Evolutionary conservation across 1,284 basidiomycete genomes (phyloP).

Genomic region (Trametes pubescens): DNA sequence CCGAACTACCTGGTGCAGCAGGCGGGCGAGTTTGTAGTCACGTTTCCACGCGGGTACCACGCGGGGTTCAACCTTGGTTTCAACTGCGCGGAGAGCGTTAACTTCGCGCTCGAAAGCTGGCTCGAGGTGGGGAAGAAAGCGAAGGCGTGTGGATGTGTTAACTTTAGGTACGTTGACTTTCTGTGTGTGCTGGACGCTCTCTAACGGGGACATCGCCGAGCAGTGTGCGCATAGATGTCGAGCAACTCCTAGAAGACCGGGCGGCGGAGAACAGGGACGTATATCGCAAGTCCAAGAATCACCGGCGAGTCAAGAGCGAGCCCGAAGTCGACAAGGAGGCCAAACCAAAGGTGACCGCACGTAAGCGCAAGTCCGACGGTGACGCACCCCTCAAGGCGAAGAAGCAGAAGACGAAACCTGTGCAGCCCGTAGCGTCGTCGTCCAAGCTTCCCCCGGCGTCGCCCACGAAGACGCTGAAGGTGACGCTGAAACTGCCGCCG

Average conservation of each 20-base stretch:
- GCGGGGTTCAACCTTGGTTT: conserved; percentile 97
- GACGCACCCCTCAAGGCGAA: conserved; percentile 34
- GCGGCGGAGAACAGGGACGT: conserved; percentile 52
- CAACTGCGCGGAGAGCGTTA: conserved; percentile 98
- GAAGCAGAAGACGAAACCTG: conserved; percentile 46
- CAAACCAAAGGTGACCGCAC: conserved; percentile 31
- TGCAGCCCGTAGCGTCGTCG: conserved; percentile 29
- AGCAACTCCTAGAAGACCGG: conserved; percentile 75
- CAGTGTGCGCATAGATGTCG: conserved; percentile 93
- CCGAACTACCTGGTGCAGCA: conserved; percentile 93
- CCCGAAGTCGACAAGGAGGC: conserved; percentile 21
- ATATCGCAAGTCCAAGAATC: conserved; percentile 25
- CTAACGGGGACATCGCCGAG: not conserved
- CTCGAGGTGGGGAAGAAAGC: conserved; percentile 87
- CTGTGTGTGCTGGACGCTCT: not conserved
- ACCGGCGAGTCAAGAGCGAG: conserved; percentile 14
- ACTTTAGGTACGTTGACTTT: conserved; percentile 69
- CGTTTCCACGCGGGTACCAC: conserved; percentile 94
- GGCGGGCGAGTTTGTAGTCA: conserved; percentile 94
- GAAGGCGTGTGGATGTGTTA: conserved; percentile 84
- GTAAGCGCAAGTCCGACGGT: conserved; percentile 51
- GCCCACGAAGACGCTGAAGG: conserved; percentile 49
- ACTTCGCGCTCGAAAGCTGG: conserved; percentile 97
- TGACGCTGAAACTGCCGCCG: conserved; percentile 69
- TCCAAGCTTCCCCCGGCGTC: conserved; percentile 24